A percentile compares a stretch with the other conserved stretches of the same genome.
phyloP scores from a whole-genome alignment of 148 eudicot species.

The Cornus florida region DNA sequence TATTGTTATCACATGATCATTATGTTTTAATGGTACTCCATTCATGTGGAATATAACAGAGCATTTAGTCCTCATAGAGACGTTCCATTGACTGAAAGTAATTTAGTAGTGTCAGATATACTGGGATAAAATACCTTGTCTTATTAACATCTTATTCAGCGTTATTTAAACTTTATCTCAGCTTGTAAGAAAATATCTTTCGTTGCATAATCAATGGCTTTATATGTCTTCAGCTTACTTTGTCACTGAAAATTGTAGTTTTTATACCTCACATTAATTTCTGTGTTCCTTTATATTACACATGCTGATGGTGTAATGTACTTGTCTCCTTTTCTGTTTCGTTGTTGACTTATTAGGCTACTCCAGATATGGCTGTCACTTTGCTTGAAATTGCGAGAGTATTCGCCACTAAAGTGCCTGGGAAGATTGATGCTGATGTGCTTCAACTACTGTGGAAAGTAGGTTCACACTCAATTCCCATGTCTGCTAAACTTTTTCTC shows the following conservation, averaged over 20 bases:
- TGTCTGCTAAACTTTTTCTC: background rate
- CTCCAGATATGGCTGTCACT: constrained; percentile 99
- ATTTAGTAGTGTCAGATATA: background rate
- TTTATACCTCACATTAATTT: background rate
- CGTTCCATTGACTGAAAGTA: background rate
- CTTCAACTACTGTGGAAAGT: constrained; percentile 98
- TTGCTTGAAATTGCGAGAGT: constrained; percentile 94
- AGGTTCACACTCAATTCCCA: constrained; percentile 25
- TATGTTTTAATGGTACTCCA: background rate
- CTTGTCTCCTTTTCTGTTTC: constrained; percentile 12
- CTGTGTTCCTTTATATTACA: background rate
- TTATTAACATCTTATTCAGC: too few relatives aligned
- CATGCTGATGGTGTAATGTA: background rate
- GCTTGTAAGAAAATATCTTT: background rate
- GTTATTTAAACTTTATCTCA: background rate
- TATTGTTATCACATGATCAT: too few relatives aligned
- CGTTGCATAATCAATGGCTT: background rate
- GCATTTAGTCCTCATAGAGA: background rate
- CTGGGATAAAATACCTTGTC: background rate
- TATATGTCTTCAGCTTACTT: background rate
- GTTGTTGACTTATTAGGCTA: constrained; percentile 55
- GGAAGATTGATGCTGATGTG: constrained; percentile 98
- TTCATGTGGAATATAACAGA: background rate
- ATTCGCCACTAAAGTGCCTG: constrained; percentile 98
- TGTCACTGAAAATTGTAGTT: background rate